Evolutionary conservation across 2,329 filamentous ascomycete genomes (phyloP), one percentile per base, ranked within the genome.

Genomic region (Colletotrichum somersetense): DNA sequence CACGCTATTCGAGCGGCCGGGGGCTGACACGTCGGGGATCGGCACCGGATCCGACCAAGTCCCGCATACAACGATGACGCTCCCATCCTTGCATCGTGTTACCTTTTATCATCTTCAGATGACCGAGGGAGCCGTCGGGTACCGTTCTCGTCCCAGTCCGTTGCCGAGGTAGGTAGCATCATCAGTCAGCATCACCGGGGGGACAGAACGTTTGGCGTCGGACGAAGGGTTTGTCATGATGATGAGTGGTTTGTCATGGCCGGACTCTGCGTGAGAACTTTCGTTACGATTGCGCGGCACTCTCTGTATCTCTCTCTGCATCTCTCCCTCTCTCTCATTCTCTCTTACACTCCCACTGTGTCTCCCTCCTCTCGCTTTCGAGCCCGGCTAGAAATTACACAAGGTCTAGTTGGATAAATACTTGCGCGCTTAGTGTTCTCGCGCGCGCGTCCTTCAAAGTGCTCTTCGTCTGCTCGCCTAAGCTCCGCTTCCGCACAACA

Each of bases 321-420:
- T 30, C 30, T 30, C 30, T 30, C 30, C 30, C 20, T 46, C 26
- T 40, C 48, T 42, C 26, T 35, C 3, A 40, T 26, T 40, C 48
- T 42, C 7, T 44, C 38, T 26, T 26, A 1, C 33, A 42, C 20
- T 23, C 26, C 26, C 23, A 30, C 35, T 18, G 1, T 35, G 10
- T 35, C 50, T 12, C 23, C 38, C 26, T n/a, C 53, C 26, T 44
- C 38, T 52, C 23, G 52, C 35, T 18, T 44, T 35, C 50, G 38
- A 64, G 26, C 50, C 38, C 20, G 12, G 50, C 62, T 46, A 56
- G 50, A 46, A 40, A 64, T 56, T 56, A 64, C 62, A 64, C 50
- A 64, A 35, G 52, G 12, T 16, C 38, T 64, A 42, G 58, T 16
- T 12, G 8, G 16, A 30, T 40, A 33, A 56, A 48, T 23, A 35